phyloP scores from a whole-genome alignment of 352 stramenopile species.

The Pythium myriotylum region DNA sequence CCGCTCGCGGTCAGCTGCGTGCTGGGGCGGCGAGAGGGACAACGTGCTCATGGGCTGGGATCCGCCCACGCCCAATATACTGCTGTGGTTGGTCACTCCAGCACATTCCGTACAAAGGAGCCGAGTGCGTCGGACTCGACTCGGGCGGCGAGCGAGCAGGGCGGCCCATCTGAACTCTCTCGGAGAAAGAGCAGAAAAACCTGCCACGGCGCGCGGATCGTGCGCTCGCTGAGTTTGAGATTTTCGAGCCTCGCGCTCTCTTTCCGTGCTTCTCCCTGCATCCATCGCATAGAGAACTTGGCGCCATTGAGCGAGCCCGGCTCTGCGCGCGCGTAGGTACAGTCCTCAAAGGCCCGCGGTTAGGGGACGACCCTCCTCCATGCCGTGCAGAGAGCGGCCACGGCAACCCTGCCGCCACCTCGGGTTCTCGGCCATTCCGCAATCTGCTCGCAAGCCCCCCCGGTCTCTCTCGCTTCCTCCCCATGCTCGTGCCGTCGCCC shows the following conservation, averaged over 20 bases:
- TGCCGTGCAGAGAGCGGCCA: background rate
- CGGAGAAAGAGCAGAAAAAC: no score
- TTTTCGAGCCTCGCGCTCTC: background rate
- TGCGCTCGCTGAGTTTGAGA: background rate
- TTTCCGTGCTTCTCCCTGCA: background rate
- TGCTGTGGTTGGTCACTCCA: background rate
- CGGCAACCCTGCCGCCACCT: background rate
- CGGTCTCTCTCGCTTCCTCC: background rate
- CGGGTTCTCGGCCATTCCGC: slow-evolving; percentile 4
- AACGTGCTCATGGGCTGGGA: background rate
- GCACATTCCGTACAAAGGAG: background rate
- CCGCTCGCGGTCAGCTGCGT: background rate
- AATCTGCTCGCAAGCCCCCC: slow-evolving; percentile 5
- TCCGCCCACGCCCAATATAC: background rate
- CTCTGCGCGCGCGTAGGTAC: background rate
- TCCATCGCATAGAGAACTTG: background rate
- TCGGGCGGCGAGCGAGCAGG: no score
- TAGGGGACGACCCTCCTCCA: slow-evolving; percentile 3
- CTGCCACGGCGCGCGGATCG: no score
- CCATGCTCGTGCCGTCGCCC: background rate
- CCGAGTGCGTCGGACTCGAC: no score
- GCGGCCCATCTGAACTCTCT: no score
- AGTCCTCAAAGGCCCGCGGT: slow-evolving; percentile 8
- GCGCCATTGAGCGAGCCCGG: background rate
- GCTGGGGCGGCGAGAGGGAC: background rate